phyloP scores from a whole-genome alignment of 495 filamentous ascomycete genomes.

The Tuber microsphaerosporum region DNA sequence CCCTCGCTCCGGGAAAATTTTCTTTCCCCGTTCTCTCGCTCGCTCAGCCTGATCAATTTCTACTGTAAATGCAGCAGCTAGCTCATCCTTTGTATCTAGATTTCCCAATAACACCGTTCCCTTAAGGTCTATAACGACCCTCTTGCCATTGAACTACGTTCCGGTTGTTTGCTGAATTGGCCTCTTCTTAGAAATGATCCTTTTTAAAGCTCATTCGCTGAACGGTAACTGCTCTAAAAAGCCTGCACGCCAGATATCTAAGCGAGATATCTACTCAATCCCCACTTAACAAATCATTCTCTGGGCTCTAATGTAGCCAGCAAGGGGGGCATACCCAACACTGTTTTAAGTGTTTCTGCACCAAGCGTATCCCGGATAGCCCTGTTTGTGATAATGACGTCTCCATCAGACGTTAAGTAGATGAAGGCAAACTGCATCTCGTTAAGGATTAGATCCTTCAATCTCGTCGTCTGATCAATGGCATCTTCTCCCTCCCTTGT shows the following conservation, averaged over 20 bases:
- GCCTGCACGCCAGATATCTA: conserved; percentile 38
- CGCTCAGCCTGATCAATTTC: conserved; percentile 36
- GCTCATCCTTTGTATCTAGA: conserved; percentile 23
- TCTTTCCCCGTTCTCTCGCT: conserved; percentile 23
- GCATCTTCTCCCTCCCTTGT: conserved; percentile 15
- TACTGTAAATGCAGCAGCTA: conserved; percentile 29
- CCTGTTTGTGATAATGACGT: conserved; percentile 37
- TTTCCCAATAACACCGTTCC: conserved; percentile 28
- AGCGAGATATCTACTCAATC: conserved; percentile 28
- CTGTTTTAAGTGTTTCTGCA: conserved; percentile 16
- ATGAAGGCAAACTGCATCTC: conserved; percentile 39
- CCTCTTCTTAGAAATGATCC: conserved; percentile 20
- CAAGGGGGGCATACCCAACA: conserved; percentile 19
- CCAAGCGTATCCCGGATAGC: conserved; percentile 32
- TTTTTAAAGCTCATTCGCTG: conserved; percentile 35
- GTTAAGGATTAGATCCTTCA: conserved; percentile 38
- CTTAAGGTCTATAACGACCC: conserved; percentile 27
- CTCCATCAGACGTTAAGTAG: conserved; percentile 31
- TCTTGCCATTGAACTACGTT: conserved; percentile 10
- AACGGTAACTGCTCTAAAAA: conserved; percentile 38
- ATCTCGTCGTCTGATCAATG: conserved; percentile 19
- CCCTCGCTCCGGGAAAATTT: conserved; percentile 22
- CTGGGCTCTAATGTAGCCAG: background rate
- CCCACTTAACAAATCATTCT: conserved; percentile 15
- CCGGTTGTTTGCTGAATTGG: conserved; percentile 23